Conservation (phyloP, 352 stramenopile species). For the Globisporangium splendens region DNA sequence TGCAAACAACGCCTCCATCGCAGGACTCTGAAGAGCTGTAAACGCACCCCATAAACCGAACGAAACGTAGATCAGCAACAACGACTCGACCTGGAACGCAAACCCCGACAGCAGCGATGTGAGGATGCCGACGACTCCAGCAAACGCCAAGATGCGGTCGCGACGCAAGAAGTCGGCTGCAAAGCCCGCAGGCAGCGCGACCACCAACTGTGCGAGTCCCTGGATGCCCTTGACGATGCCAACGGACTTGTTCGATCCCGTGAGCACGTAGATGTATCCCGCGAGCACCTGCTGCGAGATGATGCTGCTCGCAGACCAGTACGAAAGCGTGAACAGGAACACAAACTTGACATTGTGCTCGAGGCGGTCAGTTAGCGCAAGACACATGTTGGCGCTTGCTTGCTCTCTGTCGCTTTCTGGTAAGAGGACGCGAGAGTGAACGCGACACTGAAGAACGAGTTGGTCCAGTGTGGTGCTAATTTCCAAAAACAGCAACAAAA, state of each 20-base stretch:
- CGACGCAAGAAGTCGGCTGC: slow-evolving; percentile 49
- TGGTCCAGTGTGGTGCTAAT: too few relatives aligned
- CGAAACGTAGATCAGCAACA: slow-evolving; percentile 52
- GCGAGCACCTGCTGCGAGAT: slow-evolving; percentile 53
- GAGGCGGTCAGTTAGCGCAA: slow-evolving; percentile 9
- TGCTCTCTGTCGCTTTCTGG: too few relatives aligned
- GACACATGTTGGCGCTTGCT: too few relatives aligned
- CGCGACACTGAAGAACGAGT: too few relatives aligned
- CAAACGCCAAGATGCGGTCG: slow-evolving; percentile 41
- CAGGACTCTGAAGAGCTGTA: slow-evolving; percentile 65
- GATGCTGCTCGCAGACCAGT: slow-evolving; percentile 59
- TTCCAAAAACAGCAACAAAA: too few relatives aligned
- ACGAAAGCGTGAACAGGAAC: slow-evolving; percentile 68
- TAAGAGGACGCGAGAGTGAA: too few relatives aligned
- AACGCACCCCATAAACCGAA: slow-evolving; percentile 84
- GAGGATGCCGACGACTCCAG: slow-evolving; percentile 33
- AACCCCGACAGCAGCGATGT: slow-evolving; percentile 37
- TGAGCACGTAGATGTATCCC: slow-evolving; percentile 60
- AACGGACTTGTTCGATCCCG: slow-evolving; percentile 42
- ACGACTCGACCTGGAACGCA: slow-evolving; percentile 36
- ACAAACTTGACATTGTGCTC: slow-evolving; percentile 73
- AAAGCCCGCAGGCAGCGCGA: slow-evolving; percentile 49
- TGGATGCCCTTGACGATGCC: slow-evolving; percentile 43
- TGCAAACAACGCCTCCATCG: slow-evolving; percentile 79
- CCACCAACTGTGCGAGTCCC: slow-evolving; percentile 50